phyloP scores from a whole-genome alignment of 805 yeast genomes.

The Candida piceae region DNA sequence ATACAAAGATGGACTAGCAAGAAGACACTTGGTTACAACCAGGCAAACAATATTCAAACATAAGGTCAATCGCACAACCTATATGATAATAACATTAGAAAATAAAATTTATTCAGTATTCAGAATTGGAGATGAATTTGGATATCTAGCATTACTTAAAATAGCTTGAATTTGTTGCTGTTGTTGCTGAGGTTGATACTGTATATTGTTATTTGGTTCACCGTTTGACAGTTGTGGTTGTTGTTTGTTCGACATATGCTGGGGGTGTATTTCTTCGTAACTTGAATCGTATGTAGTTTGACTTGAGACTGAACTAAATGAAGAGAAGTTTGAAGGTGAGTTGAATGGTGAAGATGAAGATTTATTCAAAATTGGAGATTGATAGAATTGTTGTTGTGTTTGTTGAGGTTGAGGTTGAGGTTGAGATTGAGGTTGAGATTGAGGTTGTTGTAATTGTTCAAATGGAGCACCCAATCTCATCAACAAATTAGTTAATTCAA shows the following conservation, averaged over 20 bases:
- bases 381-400: constrained; percentile 8
- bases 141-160: constrained; percentile 9
- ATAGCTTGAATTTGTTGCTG: constrained; percentile 2
- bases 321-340: constrained; percentile 30
- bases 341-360: constrained; percentile 24
- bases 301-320: constrained; percentile 29
- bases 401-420: background rate
- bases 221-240: constrained; percentile 1
- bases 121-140: constrained; percentile 23
- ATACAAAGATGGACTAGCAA: no score
- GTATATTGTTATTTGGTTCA: no score
- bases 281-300: constrained; percentile 27
- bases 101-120: constrained; percentile 10
- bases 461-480: constrained; percentile 12
- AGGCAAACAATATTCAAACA: no score
- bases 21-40: no score
- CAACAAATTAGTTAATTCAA: constrained; percentile 14
- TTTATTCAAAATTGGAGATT: constrained; percentile 18
- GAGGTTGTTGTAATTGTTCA: background rate
- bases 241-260: background rate
- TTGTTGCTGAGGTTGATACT: background rate
- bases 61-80: background rate
- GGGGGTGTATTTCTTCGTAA: constrained; percentile 15
- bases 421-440: background rate
- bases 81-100: background rate